Conservation (phyloP, 2,329 filamentous ascomycete species). For the Orbilia quercus region DNA sequence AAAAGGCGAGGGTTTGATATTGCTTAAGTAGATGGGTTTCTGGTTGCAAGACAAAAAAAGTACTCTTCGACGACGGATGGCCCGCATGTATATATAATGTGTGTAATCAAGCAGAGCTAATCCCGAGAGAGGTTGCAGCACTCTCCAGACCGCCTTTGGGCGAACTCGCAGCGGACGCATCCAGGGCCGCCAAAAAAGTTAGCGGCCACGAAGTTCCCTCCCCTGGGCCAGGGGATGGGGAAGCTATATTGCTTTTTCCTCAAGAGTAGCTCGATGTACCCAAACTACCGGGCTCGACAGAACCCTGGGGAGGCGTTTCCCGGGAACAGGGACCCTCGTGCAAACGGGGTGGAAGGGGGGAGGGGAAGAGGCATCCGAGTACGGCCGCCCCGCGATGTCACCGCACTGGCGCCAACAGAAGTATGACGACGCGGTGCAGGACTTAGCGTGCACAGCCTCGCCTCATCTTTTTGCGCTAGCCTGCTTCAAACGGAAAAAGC, state of each 20-base stretch:
- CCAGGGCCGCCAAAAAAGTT: conserved; percentile 37
- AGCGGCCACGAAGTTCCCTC: conserved; percentile 15
- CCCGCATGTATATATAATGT: conserved; percentile 53
- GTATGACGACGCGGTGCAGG: conserved; percentile 49
- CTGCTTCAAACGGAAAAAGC: conserved; percentile 41
- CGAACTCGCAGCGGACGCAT: conserved; percentile 27
- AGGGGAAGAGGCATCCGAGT: conserved; percentile 24
- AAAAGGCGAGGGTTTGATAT: conserved; percentile 43
- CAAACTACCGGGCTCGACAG: conserved; percentile 35
- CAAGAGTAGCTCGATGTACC: conserved; percentile 35
- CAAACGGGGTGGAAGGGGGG: too few relatives aligned
- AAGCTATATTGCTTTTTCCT: conserved; percentile 28
- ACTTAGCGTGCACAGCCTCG: conserved; percentile 49
- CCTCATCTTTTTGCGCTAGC: conserved; percentile 48
- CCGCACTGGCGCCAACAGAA: conserved; percentile 32
- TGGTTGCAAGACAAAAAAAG: conserved; percentile 36
- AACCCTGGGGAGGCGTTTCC: neutral
- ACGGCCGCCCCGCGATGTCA: conserved; percentile 41
- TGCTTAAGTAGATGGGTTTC: conserved; percentile 50
- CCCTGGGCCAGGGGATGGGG: too few relatives aligned
- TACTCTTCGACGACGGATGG: conserved; percentile 29
- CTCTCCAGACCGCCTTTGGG: conserved; percentile 13
- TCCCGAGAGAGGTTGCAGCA: conserved; percentile 33
- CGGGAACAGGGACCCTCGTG: conserved; percentile 20
- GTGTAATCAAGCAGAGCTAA: conserved; percentile 36